Base-by-base conservation (phyloP, 2,329 filamentous ascomycete genomes). In the Curvularia hawaiiensis region DNA sequence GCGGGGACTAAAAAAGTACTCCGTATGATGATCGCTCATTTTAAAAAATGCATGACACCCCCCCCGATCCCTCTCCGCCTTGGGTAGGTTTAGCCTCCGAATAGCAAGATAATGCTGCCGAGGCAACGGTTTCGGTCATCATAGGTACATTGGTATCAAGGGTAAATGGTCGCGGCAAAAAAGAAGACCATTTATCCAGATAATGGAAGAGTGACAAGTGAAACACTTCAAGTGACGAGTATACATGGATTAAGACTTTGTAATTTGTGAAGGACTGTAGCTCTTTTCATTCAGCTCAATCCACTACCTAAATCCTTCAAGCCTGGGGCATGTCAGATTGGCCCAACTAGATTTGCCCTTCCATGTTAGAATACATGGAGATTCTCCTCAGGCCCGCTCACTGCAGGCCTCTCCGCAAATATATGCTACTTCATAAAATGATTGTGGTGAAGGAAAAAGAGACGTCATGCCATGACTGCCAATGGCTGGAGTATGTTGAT, bases 231-330 rank as follows among this genome's bases (percentile, higher is more conserved):
- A 20, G 16, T 38, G n/a, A 28, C 35, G 44, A 31, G 44, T 46
- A 20, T 46, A 33, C n/a, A 16, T 2, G 14, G n/a, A 47, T 56
- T 31, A 31, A 50, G 51, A 52, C 49, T 55, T 49, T 50, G 45
- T 38, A 38, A 38, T 50, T 65, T 52, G 50, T 60, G 48, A 48
- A 58, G 58, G 54, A 63, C 61, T 56, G 60, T 45, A 59, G 54
- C 52, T 56, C 38, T 54, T 56, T 40, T 38, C 35, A 38, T 55
- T 46, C 52, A 58, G 60, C 56, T 56, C 50, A 63, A 64, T 41
- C 50, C 46, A 50, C 62, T 59, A 60, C 55, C 56, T 63, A 59
- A 38, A 40, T 50, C 54, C 44, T 52, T 41, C 47, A 55, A 60
- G 57, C 56, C 62, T 52, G 33, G 38, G 52, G 46, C 40, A 16